Base-by-base conservation (phyloP, 805 yeast species). In the Wickerhamomyces chaumierensis region DNA sequence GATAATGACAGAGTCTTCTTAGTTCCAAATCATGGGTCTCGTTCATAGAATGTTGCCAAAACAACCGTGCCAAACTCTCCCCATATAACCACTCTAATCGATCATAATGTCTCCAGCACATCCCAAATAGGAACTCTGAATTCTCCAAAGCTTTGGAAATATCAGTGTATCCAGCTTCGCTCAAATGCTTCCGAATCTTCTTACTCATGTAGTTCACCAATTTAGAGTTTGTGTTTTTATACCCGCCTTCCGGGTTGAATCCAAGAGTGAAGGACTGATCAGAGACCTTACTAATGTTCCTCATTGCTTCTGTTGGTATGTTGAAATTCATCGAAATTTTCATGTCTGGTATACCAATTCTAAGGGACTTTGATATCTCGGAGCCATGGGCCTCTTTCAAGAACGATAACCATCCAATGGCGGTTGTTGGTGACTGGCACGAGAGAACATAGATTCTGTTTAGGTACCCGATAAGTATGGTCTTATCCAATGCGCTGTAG, bases 81-180 rank as follows among this genome's bases (percentile, higher is more conserved):
- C 71, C 75, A 39, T 68, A 58, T 9, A 73, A 50, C 85, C 86
- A 80, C 47, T 85, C 92, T 7, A 87, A 52, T 34, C 88, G 61
- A 56, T 87, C 95, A 53, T 79, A 83, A 39, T 72, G 63, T 42
- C 75, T 75, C 66, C 79, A 78, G 47, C 71, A 78, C 52, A 69
- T 67, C 41, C 81, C 82, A 52, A 53, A 64, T 44, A 53, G 44
- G 14, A 55, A 51, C 15, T 56, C 56, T 27, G 43, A 48, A 14
- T 37, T 41, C 47, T 59, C 44, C 50, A 57, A 44, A 5, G 43
- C 37, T 5, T 47, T 39, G 35, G 54, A 57, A 46, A 61, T 31
- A 17, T 46, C 35, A 0, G 35, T 18, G 33, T 42, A 47, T 1
- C 58, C 62, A 3, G 58, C 47, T 13, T 48, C 35, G 23, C 47